phyloP scores from a whole-genome alignment of 2,329 filamentous ascomycete species.

The Penicillium concentricum region DNA sequence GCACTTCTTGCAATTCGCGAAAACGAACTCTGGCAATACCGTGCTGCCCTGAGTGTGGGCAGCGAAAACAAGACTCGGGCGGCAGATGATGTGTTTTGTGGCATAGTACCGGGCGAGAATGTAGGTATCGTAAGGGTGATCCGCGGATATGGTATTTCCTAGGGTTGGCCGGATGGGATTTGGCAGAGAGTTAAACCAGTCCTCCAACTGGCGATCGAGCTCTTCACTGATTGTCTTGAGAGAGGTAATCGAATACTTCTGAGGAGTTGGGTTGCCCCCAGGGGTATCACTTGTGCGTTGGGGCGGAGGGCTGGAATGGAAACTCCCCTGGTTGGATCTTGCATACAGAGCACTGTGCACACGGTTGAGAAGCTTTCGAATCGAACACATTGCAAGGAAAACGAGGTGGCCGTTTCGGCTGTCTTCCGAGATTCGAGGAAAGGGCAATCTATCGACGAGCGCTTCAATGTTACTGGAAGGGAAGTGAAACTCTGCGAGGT shows the following conservation, averaged over 20 bases:
- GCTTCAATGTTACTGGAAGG: slow-evolving; percentile 17
- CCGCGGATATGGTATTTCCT: slow-evolving; percentile 1
- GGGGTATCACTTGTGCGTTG: background rate
- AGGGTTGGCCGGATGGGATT: slow-evolving; percentile 14
- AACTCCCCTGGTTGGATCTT: slow-evolving; percentile 4
- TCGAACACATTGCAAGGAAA: slow-evolving; percentile 21
- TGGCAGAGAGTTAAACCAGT: slow-evolving; percentile 16
- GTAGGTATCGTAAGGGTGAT: slow-evolving; percentile 13
- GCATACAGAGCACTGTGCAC: slow-evolving; percentile 20
- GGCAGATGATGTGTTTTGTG: slow-evolving; percentile 17
- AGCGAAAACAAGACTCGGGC: slow-evolving; percentile 16
- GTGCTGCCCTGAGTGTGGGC: slow-evolving; percentile 5
- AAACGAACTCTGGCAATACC: slow-evolving; percentile 8
- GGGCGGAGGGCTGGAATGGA: background rate
- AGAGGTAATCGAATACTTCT: slow-evolving; percentile 10
- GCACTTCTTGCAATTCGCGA: slow-evolving; percentile 14
- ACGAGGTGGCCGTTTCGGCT: slow-evolving; percentile 9
- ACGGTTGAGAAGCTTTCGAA: slow-evolving; percentile 18
- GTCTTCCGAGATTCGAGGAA: slow-evolving; percentile 14
- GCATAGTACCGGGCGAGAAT: slow-evolving; percentile 17
- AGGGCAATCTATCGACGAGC: slow-evolving; percentile 15
- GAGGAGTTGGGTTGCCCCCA: background rate
- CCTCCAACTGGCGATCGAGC: slow-evolving; percentile 14
- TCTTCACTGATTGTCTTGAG: slow-evolving; percentile 16
- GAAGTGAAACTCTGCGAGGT: slow-evolving; percentile 20